Evolutionary conservation across 768 basidiomycete genomes (phyloP), one percentile per base, ranked within the genome.

Genomic region (Macrolepiota fuliginosa): DNA sequence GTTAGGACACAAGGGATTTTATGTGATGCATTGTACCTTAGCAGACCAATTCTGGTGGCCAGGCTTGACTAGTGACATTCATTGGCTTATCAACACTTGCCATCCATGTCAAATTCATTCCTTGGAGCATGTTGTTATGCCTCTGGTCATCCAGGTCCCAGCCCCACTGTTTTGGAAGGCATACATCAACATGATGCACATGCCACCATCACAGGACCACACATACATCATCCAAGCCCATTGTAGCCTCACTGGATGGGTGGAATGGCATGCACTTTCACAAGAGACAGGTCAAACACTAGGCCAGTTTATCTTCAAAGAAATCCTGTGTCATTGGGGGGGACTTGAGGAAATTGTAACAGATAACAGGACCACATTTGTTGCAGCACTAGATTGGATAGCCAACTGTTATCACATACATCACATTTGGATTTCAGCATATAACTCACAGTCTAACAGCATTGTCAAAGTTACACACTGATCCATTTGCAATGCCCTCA

Each of bases 171-270:
- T 77, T 58, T 17, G 63, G 10, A 75, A 76, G 36, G 69, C 74
- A 0, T 73, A 80, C 40, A 65, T 77, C 6, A 74, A 82, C 64
- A 73, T 74, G 0, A 80, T 82, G 77, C 66, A 70, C 52, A 73
- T 82, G 66, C 78, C 75, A 0, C 60, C 54, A 0, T 68, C 76
- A 0, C 67, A 67, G 1, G 70, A 76, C 0, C 78, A 62, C 62
- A 63, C 62, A 7, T 76, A 75, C 36, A 62, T 81, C 13, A 63
- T 81, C 0, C 78, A 78, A 51, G 79, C 69, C 0, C 65, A 69
- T 0, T 77, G 74, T 59, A 70, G 70, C 0, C 72, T 81, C 0
- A 69, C 71, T 0, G 62, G 60, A 7, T 79, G 70, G 47, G 70
- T 73, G 0, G 76, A 80, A 66, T 74, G 60, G 55, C 59, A 62